These are phyloP conservation scores for Wickerhamiella brachini DNA, from an alignment of 805 yeast genomes.

Conservation along the genomic window DNA sequence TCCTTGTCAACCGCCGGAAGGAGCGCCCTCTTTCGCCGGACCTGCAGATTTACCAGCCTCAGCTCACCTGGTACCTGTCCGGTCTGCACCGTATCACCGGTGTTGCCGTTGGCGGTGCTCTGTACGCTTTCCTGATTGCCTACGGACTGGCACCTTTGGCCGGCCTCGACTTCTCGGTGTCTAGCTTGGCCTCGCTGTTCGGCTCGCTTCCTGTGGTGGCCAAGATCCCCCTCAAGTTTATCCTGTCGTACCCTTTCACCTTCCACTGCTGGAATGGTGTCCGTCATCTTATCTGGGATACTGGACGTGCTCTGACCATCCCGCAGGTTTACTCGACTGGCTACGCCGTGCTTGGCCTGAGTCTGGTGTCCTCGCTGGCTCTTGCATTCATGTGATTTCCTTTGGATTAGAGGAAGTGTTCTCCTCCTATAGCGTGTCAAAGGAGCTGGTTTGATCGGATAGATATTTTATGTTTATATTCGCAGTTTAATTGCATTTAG, in stretches of 20 bases:
- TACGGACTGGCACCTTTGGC: slow-evolving; percentile 57
- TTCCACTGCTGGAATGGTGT: slow-evolving; percentile 79
- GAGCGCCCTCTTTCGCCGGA: slow-evolving; percentile 89
- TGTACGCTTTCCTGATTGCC: slow-evolving; percentile 63
- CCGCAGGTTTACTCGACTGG: slow-evolving; percentile 91
- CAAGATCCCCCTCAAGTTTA: slow-evolving; percentile 52
- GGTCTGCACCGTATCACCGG: slow-evolving; percentile 80
- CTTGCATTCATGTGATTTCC: slow-evolving; percentile 23
- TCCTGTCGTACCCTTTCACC: slow-evolving; percentile 69
- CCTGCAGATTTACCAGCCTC: slow-evolving; percentile 79
- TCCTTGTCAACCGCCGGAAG: slow-evolving; percentile 68
- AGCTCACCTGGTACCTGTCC: slow-evolving; percentile 72
- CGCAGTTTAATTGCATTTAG: too few relatives aligned
- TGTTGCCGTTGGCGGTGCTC: slow-evolving; percentile 61
- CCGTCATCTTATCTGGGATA: slow-evolving; percentile 91
- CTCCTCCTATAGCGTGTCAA: too few relatives aligned
- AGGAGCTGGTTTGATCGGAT: too few relatives aligned
- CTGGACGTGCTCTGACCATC: slow-evolving; percentile 62
- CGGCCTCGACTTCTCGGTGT: slow-evolving; percentile 42
- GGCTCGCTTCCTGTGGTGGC: slow-evolving; percentile 51
- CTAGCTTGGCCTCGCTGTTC: slow-evolving; percentile 38
- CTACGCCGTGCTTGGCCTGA: slow-evolving; percentile 59
- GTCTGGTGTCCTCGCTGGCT: slow-evolving; percentile 40
- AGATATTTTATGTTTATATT: background rate
- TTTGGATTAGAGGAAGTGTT: background rate